Evolutionary conservation across 2,329 filamentous ascomycete species (phyloP).

Genomic region (Aspergillus sp.): DNA sequence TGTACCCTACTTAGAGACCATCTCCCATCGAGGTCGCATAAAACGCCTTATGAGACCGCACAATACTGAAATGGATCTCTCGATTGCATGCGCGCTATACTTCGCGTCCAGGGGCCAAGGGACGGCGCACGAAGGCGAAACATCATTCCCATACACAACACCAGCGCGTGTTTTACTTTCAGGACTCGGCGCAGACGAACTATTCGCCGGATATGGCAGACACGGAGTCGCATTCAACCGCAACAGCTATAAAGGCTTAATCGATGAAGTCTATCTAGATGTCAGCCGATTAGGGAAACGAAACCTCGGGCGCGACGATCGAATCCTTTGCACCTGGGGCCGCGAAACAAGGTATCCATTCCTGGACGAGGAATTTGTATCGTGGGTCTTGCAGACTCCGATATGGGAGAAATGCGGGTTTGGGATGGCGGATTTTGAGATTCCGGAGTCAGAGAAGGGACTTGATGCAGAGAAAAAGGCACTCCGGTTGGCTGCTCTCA

Average conservation of each 20-base stretch:
- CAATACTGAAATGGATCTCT: conserved; percentile 98
- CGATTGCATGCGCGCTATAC: conserved; percentile 88
- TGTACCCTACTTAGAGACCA: conserved; percentile 69
- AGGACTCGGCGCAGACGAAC: conserved; percentile 88
- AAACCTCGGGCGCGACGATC: conserved; percentile 92
- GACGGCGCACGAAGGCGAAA: conserved; percentile 22
- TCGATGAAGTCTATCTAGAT: conserved; percentile 79
- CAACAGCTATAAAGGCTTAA: conserved; percentile 61
- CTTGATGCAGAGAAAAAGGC: conserved; percentile 77
- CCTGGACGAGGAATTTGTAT: conserved; percentile 79
- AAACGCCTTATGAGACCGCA: conserved; percentile 80
- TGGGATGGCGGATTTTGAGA: conserved; percentile 38
- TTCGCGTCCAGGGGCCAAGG: conserved; percentile 78
- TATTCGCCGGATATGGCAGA: conserved; percentile 88
- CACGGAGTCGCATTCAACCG: conserved; percentile 71
- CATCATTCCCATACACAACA: conserved; percentile 50
- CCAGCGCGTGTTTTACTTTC: conserved; percentile 79
- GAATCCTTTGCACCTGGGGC: conserved; percentile 82
- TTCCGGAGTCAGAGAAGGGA: conserved; percentile 13
- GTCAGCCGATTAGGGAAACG: conserved; percentile 79
- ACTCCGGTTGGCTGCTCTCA: conserved; percentile 67
- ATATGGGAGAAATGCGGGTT: conserved; percentile 89
- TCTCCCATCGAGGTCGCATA: conserved; percentile 61
- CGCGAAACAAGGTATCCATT: conserved; percentile 86
- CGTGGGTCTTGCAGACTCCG: conserved; percentile 66